These are phyloP conservation scores for Urostyla sp. DNA, from an alignment of 73 alveolate genomes.

Conservation along the genomic window DNA sequence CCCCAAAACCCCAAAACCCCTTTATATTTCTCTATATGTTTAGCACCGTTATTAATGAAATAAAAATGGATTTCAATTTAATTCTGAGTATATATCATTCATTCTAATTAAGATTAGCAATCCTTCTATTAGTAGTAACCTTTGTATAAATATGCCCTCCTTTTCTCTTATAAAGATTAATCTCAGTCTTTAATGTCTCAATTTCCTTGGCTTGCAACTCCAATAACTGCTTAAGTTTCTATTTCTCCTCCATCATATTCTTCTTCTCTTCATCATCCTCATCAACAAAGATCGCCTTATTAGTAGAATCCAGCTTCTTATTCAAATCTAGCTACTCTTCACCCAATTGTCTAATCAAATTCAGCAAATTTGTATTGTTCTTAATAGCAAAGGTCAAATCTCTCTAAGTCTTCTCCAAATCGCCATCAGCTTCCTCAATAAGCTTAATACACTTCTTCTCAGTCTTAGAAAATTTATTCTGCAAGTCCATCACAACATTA, in stretches of 20 bases:
- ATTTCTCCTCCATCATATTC: conserved; percentile 77
- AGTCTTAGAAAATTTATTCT: conserved; percentile 69
- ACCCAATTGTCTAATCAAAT: conserved; percentile 78
- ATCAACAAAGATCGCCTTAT: conserved; percentile 84
- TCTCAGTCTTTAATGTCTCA: conserved; percentile 87
- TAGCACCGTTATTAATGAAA: no score
- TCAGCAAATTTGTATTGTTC: conserved; percentile 83
- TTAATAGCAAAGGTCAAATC: conserved; percentile 75
- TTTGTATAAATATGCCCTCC: conserved; percentile 95
- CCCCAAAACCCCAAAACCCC: no score
- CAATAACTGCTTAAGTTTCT: conserved; percentile 78
- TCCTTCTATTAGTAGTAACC: conserved; percentile 86
- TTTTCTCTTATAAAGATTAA: conserved; percentile 83
- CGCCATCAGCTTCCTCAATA: conserved; percentile 72
- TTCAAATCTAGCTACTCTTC: conserved; percentile 77
- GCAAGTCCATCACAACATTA: conserved; percentile 69
- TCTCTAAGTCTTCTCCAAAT: conserved; percentile 73
- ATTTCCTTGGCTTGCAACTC: conserved; percentile 84
- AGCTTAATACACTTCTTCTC: conserved; percentile 73
- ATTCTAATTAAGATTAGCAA: conserved; percentile 57
- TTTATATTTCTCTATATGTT: no score
- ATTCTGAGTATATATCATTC: no score
- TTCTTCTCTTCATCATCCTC: conserved; percentile 87
- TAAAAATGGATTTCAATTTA: no score
- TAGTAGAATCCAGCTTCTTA: conserved; percentile 79